Percentiles rank a stretch among this genome's conserved stretches.
Evolutionary conservation across 1,284 basidiomycete species (phyloP).

Genomic region (Violaceomyces palustris): DNA sequence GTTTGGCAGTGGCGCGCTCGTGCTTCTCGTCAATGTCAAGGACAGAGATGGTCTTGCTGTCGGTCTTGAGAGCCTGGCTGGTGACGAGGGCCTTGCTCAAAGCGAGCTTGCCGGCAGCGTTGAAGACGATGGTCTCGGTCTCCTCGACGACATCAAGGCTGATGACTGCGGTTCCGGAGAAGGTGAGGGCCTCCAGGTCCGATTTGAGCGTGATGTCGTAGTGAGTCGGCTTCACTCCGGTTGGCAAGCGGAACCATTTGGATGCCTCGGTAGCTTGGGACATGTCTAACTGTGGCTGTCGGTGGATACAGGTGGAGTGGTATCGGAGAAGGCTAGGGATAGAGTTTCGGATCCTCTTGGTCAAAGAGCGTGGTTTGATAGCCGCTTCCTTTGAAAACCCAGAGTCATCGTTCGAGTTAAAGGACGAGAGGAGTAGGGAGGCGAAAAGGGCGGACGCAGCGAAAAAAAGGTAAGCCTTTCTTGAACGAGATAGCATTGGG

Average conservation of each 20-base stretch:
- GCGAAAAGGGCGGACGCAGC: too few relatives aligned
- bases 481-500: too few relatives aligned
- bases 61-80: conserved; percentile 60
- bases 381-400: too few relatives aligned
- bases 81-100: conserved; percentile 66
- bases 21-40: conserved; percentile 55
- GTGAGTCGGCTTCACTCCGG: conserved; percentile 68
- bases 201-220: conserved; percentile 76
- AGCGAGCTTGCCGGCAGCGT: conserved; percentile 62
- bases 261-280: conserved; percentile 29
- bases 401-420: too few relatives aligned
- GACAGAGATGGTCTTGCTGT: conserved; percentile 58
- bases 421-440: too few relatives aligned
- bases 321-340: too few relatives aligned
- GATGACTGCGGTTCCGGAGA: conserved; percentile 73
- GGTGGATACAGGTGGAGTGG: too few relatives aligned
- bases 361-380: too few relatives aligned
- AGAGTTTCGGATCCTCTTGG: too few relatives aligned
- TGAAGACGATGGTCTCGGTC: conserved; percentile 55
- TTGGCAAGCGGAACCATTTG: conserved; percentile 66
- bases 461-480: too few relatives aligned
- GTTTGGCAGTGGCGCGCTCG: conserved; percentile 40
- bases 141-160: conserved; percentile 69
- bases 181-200: conserved; percentile 69
- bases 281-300: too few relatives aligned